Conservation (phyloP, 2,329 filamentous ascomycete genomes). For the Arthrobotrys iridis region DNA sequence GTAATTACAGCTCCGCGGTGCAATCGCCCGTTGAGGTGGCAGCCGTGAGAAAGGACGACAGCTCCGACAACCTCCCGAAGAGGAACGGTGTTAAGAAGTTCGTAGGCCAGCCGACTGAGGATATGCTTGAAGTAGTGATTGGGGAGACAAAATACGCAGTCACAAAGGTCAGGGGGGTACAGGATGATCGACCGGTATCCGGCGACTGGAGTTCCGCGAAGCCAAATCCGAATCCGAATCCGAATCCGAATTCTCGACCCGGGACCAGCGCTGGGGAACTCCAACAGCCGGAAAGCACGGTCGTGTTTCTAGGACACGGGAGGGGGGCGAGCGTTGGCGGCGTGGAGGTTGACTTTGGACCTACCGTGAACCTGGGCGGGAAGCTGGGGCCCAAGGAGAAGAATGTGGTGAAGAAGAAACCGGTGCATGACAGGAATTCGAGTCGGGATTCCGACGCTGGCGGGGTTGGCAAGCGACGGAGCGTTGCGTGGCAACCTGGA, state of each 20-base stretch:
- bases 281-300: not conserved
- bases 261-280: not conserved
- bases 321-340: constrained; percentile 19
- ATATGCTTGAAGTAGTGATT: constrained; percentile 45
- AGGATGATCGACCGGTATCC: not conserved
- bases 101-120: constrained; percentile 51
- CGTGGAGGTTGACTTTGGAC: constrained; percentile 43
- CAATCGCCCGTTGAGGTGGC: constrained; percentile 10
- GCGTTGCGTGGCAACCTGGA: constrained; percentile 81
- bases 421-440: not conserved
- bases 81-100: constrained; percentile 43
- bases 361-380: constrained; percentile 31
- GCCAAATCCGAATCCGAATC: not conserved
- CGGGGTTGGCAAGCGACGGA: constrained; percentile 64
- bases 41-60: not conserved
- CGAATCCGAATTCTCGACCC: not conserved
- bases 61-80: constrained; percentile 19
- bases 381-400: constrained; percentile 16
- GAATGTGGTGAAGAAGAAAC: not conserved
- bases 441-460: not conserved
- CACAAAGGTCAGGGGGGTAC: constrained; percentile 9
- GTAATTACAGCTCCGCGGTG: constrained; percentile 25
- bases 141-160: constrained; percentile 44
- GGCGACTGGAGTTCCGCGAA: not conserved
- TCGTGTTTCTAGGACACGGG: constrained; percentile 9